Percentiles rank a stretch among this genome's conserved stretches.
Conservation (phyloP, 2,329 filamentous ascomycete species). For the Penicillium sp. region DNA sequence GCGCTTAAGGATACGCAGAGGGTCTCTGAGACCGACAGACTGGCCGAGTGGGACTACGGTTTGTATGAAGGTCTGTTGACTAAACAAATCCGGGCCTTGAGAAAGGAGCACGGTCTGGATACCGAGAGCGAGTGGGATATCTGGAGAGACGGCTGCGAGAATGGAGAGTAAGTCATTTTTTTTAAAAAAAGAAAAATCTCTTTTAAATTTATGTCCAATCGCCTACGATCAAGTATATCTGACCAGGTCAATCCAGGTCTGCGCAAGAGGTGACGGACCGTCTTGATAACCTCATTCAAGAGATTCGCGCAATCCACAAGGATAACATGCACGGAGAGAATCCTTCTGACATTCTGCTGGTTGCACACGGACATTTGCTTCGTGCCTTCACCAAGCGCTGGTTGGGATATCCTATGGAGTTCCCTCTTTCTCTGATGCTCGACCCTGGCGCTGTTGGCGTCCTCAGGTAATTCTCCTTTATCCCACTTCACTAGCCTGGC, state of each 20-base stretch:
- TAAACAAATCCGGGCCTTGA: constrained; percentile 50
- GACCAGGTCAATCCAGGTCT: constrained; percentile 24
- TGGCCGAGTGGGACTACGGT: constrained; percentile 65
- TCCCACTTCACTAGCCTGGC: neutral
- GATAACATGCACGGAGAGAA: constrained; percentile 44
- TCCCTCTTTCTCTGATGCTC: constrained; percentile 46
- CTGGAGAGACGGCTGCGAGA: constrained; percentile 60
- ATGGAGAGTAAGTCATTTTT: constrained; percentile 49
- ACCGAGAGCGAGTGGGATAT: constrained; percentile 55
- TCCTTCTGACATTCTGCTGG: constrained; percentile 40
- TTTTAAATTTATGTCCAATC: neutral
- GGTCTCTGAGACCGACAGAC: constrained; percentile 51
- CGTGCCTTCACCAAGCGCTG: constrained; percentile 51
- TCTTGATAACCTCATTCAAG: constrained; percentile 44
- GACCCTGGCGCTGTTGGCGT: constrained; percentile 47
- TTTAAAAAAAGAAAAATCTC: too few relatives aligned
- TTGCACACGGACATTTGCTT: constrained; percentile 49
- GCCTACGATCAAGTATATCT: neutral
- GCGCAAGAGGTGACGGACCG: constrained; percentile 42
- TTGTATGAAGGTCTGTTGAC: constrained; percentile 60
- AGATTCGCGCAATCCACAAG: constrained; percentile 44
- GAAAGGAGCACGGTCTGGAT: constrained; percentile 52
- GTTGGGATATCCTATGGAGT: constrained; percentile 46
- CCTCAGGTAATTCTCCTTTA: constrained; percentile 34
- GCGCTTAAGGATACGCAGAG: constrained; percentile 27